Evolutionary conservation across 345 rosid species (phyloP).

Genomic region (Rhizophora mangle): DNA sequence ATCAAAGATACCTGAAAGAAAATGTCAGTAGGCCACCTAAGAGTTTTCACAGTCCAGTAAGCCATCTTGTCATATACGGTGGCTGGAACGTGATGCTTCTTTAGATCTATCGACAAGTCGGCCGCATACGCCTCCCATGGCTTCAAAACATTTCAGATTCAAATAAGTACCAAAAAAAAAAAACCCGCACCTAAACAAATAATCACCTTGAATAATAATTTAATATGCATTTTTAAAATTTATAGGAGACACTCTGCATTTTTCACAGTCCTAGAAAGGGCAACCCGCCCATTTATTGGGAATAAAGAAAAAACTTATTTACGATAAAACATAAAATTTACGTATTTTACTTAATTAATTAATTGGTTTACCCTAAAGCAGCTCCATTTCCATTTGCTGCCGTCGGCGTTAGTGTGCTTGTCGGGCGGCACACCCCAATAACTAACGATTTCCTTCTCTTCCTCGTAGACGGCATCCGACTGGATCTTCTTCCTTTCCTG

Average conservation of each 20-base stretch:
- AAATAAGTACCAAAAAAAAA: too few relatives aligned
- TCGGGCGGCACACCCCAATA: constrained; percentile 54
- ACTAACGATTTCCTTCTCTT: constrained; percentile 36
- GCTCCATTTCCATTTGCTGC: constrained; percentile 57
- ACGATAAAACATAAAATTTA: neutral
- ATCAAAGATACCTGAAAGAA: constrained; percentile 55
- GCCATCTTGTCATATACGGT: constrained; percentile 56
- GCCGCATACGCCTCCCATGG: constrained; percentile 61
- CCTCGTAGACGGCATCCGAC: constrained; percentile 6
- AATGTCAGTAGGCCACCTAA: constrained; percentile 65
- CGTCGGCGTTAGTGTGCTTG: constrained; percentile 49
- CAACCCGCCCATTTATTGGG: too few relatives aligned
- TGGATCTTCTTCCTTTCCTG: neutral
- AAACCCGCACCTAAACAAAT: too few relatives aligned
- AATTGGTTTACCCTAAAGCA: constrained; percentile 48
- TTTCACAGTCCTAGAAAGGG: too few relatives aligned
- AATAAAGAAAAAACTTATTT: neutral
- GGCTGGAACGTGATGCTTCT: constrained; percentile 58
- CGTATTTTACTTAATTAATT: neutral
- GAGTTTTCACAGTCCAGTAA: constrained; percentile 61
- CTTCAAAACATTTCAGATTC: constrained; percentile 6
- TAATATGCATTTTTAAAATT: too few relatives aligned
- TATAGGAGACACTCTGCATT: too few relatives aligned
- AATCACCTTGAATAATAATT: too few relatives aligned
- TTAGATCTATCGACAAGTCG: constrained; percentile 57